Evolutionary conservation across 2,329 filamentous ascomycete species (phyloP).

Genomic region (Alternaria angustiovoidea): DNA sequence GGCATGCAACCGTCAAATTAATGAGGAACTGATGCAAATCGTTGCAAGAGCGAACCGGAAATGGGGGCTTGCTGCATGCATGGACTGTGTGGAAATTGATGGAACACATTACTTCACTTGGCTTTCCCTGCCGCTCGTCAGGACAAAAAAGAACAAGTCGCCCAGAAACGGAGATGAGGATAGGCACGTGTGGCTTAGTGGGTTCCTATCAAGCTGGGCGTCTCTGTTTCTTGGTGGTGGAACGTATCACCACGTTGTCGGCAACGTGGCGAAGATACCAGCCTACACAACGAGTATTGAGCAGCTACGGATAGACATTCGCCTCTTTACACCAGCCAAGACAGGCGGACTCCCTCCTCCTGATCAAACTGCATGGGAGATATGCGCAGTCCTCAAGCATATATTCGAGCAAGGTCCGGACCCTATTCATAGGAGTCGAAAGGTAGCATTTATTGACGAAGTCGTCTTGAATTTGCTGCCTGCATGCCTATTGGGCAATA

Average conservation of each 20-base stretch:
- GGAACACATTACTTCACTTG: slow-evolving; percentile 45
- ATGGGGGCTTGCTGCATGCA: slow-evolving; percentile 24
- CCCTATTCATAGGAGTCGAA: slow-evolving; percentile 20
- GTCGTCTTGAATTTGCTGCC: slow-evolving; percentile 44
- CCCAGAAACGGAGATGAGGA: not conserved
- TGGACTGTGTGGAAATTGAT: slow-evolving; percentile 45
- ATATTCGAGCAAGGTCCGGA: slow-evolving; percentile 39
- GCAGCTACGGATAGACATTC: slow-evolving; percentile 42
- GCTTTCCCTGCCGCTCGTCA: slow-evolving; percentile 41
- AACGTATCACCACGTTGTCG: slow-evolving; percentile 6
- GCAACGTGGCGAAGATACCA: not conserved
- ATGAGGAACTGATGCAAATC: slow-evolving; percentile 39
- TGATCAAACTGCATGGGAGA: slow-evolving; percentile 43
- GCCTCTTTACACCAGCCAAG: slow-evolving; percentile 33
- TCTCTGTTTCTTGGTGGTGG: slow-evolving; percentile 18
- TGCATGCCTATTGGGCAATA: slow-evolving; percentile 7
- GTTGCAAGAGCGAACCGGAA: slow-evolving; percentile 29
- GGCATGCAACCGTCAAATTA: slow-evolving; percentile 38
- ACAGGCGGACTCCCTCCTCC: slow-evolving; percentile 20
- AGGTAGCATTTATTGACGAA: slow-evolving; percentile 37
- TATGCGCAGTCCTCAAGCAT: slow-evolving; percentile 45
- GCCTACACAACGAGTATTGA: slow-evolving; percentile 29
- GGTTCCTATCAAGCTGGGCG: slow-evolving; percentile 27
- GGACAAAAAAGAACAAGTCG: slow-evolving; percentile 15
- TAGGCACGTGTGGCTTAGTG: slow-evolving; percentile 4